Conservation (phyloP, 257 asterid genomes). For the Anisodus tanguticus region DNA sequence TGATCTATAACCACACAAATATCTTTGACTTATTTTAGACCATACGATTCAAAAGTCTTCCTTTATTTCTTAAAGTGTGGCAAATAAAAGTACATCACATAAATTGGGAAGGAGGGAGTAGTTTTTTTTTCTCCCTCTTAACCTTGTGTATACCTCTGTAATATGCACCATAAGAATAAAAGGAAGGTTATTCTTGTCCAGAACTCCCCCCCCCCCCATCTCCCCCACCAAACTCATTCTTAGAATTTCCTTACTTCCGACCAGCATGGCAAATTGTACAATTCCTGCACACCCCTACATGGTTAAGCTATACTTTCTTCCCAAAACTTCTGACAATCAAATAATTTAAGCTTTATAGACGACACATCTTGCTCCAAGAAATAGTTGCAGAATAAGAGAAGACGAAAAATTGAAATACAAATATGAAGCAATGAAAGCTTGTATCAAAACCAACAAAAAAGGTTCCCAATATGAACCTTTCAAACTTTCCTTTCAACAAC, state of each 20-base stretch:
- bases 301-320: background rate
- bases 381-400: background rate
- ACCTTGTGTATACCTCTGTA: too few species aligned
- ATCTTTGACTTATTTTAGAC: too few species aligned
- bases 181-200: background rate
- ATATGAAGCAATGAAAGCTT: background rate
- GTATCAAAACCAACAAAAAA: constrained; percentile 33
- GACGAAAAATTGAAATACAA: constrained; percentile 18
- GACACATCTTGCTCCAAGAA: background rate
- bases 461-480: constrained; percentile 33
- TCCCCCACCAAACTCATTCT: too few species aligned
- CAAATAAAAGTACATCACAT: too few species aligned
- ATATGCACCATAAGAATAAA: background rate
- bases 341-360: background rate
- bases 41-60: too few species aligned
- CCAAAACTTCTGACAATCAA: background rate
- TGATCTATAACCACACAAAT: too few species aligned
- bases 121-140: too few species aligned
- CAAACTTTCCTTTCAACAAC: constrained; percentile 46
- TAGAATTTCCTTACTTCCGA: background rate
- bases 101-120: too few species aligned
- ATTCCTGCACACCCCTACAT: background rate
- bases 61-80: too few species aligned
- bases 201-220: background rate
- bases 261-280: constrained; percentile 1